phyloP scores from a whole-genome alignment of 108 stramenopile genomes.

The Skeletonema grethae region DNA sequence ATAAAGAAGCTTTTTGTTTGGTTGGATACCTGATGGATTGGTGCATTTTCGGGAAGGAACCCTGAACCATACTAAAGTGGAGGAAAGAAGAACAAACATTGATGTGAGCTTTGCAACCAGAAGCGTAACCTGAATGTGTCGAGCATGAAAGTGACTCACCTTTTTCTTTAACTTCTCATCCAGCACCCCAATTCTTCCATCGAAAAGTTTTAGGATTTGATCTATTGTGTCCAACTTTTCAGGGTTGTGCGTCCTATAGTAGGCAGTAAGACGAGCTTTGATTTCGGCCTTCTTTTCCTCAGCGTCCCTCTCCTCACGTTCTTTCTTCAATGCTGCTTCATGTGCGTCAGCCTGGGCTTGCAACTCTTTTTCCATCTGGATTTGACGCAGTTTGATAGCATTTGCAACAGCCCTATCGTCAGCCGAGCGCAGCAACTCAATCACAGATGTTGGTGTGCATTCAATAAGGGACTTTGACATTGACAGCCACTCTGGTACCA shows the following conservation, averaged over 20 bases:
- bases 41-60: constrained; percentile 72
- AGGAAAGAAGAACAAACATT: not conserved
- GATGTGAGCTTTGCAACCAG: not conserved
- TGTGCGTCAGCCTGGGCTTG: constrained; percentile 67
- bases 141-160: constrained; percentile 5
- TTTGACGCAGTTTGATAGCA: constrained; percentile 55
- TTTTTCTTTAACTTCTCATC: constrained; percentile 76
- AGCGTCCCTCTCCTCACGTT: constrained; percentile 60
- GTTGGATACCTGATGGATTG: constrained; percentile 46
- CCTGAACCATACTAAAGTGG: constrained; percentile 64
- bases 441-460: constrained; percentile 69
- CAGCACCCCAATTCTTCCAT: constrained; percentile 75
- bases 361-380: constrained; percentile 55
- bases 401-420: constrained; percentile 71
- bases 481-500: constrained; percentile 63
- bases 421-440: constrained; percentile 51
- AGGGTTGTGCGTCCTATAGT: constrained; percentile 76
- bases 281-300: constrained; percentile 66
- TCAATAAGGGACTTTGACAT: constrained; percentile 55
- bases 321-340: constrained; percentile 60
- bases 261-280: constrained; percentile 75
- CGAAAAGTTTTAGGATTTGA: constrained; percentile 70
- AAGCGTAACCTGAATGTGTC: not conserved
- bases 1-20: constrained; percentile 50
- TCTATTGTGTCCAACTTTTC: constrained; percentile 81